Percentiles rank a stretch among this genome's conserved stretches.
These are phyloP conservation scores for Karstenula rhodostoma DNA, from an alignment of 2,329 filamentous ascomycete species.

Conservation along the genomic window DNA sequence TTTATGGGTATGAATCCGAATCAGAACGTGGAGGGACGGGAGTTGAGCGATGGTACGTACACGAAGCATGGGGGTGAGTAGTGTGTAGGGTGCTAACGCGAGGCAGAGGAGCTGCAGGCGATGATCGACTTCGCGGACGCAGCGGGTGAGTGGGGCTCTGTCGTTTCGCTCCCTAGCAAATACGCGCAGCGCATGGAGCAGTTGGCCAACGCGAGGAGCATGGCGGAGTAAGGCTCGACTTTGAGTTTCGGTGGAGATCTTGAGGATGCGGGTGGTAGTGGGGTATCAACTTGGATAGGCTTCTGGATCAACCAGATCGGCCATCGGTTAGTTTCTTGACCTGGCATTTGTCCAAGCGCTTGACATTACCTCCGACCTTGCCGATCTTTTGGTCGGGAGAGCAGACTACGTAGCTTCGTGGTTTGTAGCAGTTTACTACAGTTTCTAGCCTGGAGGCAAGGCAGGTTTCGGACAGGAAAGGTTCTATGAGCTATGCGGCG, in stretches of 20 bases:
- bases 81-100: not conserved
- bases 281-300: not conserved
- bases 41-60: slow-evolving; percentile 29
- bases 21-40: not conserved
- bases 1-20: slow-evolving; percentile 38
- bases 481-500: too few relatives aligned
- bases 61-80: not conserved
- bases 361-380: too few relatives aligned
- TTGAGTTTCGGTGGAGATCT: not conserved
- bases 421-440: too few relatives aligned
- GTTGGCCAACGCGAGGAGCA: slow-evolving; percentile 25
- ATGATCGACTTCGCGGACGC: slow-evolving; percentile 38
- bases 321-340: too few relatives aligned
- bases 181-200: slow-evolving; percentile 31
- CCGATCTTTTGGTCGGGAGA: too few relatives aligned
- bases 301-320: not conserved
- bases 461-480: too few relatives aligned
- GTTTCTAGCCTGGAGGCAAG: too few relatives aligned
- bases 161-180: slow-evolving; percentile 28
- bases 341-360: too few relatives aligned
- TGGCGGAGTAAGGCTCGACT: slow-evolving; percentile 21
- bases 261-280: not conserved
- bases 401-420: too few relatives aligned
- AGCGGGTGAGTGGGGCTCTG: slow-evolving; percentile 38
- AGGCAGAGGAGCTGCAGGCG: slow-evolving; percentile 17